Base-by-base conservation (phyloP, 495 filamentous ascomycete species). In the Trichoderma gamsii region DNA sequence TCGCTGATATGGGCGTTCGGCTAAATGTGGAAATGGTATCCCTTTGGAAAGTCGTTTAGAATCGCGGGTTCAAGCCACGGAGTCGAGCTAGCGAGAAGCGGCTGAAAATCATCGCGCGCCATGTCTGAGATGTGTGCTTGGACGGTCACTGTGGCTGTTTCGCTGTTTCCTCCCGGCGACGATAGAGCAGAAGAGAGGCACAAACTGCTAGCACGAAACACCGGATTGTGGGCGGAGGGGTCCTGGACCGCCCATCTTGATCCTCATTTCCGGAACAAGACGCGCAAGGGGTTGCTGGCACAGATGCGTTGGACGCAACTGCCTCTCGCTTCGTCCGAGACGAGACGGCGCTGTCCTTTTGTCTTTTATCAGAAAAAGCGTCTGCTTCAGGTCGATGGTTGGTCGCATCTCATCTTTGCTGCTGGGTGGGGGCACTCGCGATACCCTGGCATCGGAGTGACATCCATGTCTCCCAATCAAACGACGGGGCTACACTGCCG, bases 11-110 rank as follows among this genome's bases (percentile, higher is more conserved):
- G 56, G 56, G 11, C 49, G 49, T 61, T 61, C 56, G 56, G 56
- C 56, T 61, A 61, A 61, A 61, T 61, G 56, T 61, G 56, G 56
- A 61, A 18, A 61, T 61, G 56, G 56, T 13, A 21, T 61, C 25
- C 56, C 16, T 21, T 32, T 61, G 18, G 23, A 32, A 61, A 21
- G 56, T 18, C 56, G 11, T 32, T 61, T 0, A 25, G 27, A 61
- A 52, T 23, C n/a, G 29, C 56, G 56, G 56, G 56, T 25, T 61
- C 56, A 32, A 16, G 56, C 23, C 27, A 38, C 4, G 12, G 15
- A 13, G 56, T 29, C 25, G 25, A 32, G 11, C 56, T 61, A 61
- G 27, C 56, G 56, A 61, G 56, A 61, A 21, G 56, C 56, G 56
- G 56, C 56, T 32, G 56, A 32, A 18, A 29, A 61, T 3, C 25